These are phyloP conservation scores for Neofusicoccum parvum DNA, from an alignment of 2,329 filamentous ascomycete genomes.

Conservation along the genomic window DNA sequence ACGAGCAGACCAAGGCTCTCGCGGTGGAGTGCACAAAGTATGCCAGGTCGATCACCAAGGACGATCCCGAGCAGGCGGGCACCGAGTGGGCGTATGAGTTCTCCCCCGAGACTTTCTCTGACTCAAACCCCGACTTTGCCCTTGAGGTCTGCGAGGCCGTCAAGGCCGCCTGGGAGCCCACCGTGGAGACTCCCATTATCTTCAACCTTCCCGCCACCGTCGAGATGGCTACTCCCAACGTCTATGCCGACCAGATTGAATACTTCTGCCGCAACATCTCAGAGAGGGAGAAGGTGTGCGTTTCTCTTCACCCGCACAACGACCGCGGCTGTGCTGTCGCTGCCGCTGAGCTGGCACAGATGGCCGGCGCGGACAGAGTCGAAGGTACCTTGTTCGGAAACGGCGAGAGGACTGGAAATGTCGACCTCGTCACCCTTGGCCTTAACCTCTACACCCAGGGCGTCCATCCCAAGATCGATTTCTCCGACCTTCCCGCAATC, in stretches of 20 bases:
- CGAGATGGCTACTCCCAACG: slow-evolving; percentile 90
- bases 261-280: slow-evolving; percentile 87
- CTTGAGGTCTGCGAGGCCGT: slow-evolving; percentile 87
- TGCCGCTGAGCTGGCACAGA: slow-evolving; percentile 88
- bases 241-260: slow-evolving; percentile 95
- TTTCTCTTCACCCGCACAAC: slow-evolving; percentile 93
- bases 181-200: slow-evolving; percentile 78
- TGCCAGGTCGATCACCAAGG: slow-evolving; percentile 87
- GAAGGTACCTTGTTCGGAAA: slow-evolving; percentile 95
- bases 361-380: slow-evolving; percentile 93
- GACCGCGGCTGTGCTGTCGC: slow-evolving; percentile 89
- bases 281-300: slow-evolving; percentile 82
- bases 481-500: slow-evolving; percentile 82
- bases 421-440: slow-evolving; percentile 88
- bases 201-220: slow-evolving; percentile 97
- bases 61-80: slow-evolving; percentile 58
- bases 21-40: slow-evolving; percentile 85
- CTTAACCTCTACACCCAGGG: slow-evolving; percentile 96
- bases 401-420: slow-evolving; percentile 92
- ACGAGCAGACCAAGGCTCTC: slow-evolving; percentile 78
- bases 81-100: slow-evolving; percentile 81
- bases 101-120: slow-evolving; percentile 86
- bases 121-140: slow-evolving; percentile 81
- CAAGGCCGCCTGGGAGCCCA: slow-evolving; percentile 89
- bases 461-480: slow-evolving; percentile 81